Evolutionary conservation across 2,329 filamentous ascomycete genomes (phyloP).

Genomic region (Cytospora piceae): DNA sequence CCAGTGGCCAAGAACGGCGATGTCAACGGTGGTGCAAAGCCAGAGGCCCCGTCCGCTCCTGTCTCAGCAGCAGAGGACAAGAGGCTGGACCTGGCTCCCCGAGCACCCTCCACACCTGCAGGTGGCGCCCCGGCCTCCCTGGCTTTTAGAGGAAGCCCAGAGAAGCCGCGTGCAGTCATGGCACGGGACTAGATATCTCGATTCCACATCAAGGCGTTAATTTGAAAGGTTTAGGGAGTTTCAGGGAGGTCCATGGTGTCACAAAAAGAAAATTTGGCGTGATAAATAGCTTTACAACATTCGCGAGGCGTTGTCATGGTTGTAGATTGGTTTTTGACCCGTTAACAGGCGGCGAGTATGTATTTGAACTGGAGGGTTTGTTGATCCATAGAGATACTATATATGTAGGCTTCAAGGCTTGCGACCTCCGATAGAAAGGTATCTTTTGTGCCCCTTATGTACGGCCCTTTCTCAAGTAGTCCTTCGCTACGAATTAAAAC

Average conservation of each 20-base stretch:
- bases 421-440: not conserved
- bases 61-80: constrained; percentile 17
- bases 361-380: not conserved
- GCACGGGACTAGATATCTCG: constrained; percentile 19
- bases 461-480: not conserved
- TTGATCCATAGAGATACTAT: not conserved
- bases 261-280: constrained; percentile 4
- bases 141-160: constrained; percentile 65
- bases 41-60: constrained; percentile 12
- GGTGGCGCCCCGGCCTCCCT: constrained; percentile 47
- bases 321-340: not conserved
- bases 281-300: not conserved
- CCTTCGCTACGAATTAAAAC: not conserved
- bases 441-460: not conserved
- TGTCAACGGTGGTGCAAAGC: constrained; percentile 3
- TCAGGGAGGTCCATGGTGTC: not conserved
- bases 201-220: not conserved
- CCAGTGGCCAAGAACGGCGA: constrained; percentile 1
- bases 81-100: constrained; percentile 27
- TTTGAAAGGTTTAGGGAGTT: constrained; percentile 7
- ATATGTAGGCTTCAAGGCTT: not conserved
- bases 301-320: not conserved
- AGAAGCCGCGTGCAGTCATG: constrained; percentile 46
- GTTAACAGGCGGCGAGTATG: not conserved
- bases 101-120: constrained; percentile 37